These are phyloP conservation scores for Murraya paniculata DNA, from an alignment of 345 rosid genomes.

Conservation along the genomic window DNA sequence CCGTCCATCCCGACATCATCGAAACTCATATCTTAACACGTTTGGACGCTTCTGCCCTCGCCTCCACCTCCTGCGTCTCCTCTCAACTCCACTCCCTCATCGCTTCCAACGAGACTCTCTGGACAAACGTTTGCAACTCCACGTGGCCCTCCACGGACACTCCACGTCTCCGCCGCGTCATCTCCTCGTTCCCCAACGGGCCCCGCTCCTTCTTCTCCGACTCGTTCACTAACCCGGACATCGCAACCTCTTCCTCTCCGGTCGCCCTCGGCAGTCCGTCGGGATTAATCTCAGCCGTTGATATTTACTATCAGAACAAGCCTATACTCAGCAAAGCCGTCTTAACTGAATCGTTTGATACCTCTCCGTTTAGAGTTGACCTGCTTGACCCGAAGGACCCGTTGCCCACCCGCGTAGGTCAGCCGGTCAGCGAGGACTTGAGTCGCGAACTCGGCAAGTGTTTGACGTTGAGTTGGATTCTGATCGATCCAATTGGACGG, in stretches of 20 bases:
- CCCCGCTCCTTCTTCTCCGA: constrained; percentile 73
- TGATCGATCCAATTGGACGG: constrained; percentile 49
- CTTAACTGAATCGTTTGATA: constrained; percentile 59
- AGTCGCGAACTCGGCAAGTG: constrained; percentile 36
- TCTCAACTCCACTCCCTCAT: constrained; percentile 43
- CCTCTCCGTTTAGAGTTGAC: constrained; percentile 78
- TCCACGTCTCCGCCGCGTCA: constrained; percentile 31
- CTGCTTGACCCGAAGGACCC: constrained; percentile 57
- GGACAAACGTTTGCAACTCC: too few species aligned
- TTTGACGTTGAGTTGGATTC: constrained; percentile 68
- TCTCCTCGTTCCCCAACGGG: constrained; percentile 43
- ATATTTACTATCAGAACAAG: constrained; percentile 41
- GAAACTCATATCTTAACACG: constrained; percentile 43
- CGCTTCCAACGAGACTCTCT: constrained; percentile 20
- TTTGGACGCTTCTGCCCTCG: constrained; percentile 67
- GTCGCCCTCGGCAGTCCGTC: constrained; percentile 12
- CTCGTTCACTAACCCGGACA: constrained; percentile 36
- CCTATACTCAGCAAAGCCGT: constrained; percentile 44
- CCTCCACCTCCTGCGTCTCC: constrained; percentile 57
- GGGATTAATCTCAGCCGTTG: constrained; percentile 70
- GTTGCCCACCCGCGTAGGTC: constrained; percentile 42
- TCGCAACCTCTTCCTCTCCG: background rate
- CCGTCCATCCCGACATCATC: constrained; percentile 37
- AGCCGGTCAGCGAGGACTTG: constrained; percentile 35
- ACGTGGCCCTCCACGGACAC: constrained; percentile 70